Percentiles rank a stretch among this genome's conserved stretches.
Evolutionary conservation across 2,329 filamentous ascomycete species (phyloP).

Genomic region (Colletotrichum godetiae): DNA sequence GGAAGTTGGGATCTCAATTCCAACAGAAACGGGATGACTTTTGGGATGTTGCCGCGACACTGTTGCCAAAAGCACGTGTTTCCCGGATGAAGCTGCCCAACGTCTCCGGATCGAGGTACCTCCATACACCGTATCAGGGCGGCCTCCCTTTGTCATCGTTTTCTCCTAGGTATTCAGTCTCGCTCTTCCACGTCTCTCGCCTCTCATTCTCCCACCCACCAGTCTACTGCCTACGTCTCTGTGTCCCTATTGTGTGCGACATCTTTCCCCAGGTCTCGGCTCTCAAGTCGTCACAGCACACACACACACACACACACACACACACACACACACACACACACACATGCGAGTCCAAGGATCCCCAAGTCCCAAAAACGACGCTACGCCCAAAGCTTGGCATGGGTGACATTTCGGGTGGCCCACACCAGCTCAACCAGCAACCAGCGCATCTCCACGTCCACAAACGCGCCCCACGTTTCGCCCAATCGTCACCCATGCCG

Average conservation of each 20-base stretch:
- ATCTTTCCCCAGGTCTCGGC: slow-evolving; percentile 7
- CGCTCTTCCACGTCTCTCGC: neutral
- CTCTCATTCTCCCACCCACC: neutral
- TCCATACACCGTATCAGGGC: neutral
- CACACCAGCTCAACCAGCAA: neutral
- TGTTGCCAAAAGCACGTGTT: slow-evolving; percentile 9
- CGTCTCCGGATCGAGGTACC: neutral
- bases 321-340: too few relatives aligned
- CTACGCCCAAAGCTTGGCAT: slow-evolving; percentile 33
- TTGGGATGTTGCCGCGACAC: neutral
- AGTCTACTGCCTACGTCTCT: neutral
- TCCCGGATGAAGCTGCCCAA: neutral
- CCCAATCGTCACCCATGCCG: slow-evolving; percentile 29
- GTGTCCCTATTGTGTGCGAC: neutral
- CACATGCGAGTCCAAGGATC: neutral
- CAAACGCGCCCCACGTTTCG: neutral
- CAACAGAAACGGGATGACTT: slow-evolving; percentile 4
- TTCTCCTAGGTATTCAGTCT: neutral
- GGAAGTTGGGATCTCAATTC: neutral
- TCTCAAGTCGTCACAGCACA: neutral
- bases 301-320: neutral
- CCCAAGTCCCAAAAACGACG: slow-evolving; percentile 28
- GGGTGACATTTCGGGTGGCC: slow-evolving; percentile 22
- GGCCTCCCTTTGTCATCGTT: slow-evolving; percentile 1
- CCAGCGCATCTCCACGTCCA: neutral